These are phyloP conservation scores for Papilionanthe hybrid DNA, from an alignment of 116 monocot species.

Conservation along the genomic window DNA sequence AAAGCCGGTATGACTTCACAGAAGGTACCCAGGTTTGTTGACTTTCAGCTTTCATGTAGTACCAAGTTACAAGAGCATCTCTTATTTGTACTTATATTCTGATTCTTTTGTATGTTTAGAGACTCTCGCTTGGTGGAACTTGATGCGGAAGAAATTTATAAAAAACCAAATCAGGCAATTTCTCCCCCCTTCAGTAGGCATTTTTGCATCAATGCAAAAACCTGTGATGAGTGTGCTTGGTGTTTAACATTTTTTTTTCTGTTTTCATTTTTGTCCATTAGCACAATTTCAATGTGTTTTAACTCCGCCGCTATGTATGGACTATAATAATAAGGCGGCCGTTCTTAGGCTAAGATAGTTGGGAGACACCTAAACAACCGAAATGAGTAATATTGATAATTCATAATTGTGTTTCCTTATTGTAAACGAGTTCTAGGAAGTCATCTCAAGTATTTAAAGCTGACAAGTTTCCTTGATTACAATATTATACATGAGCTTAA, in stretches of 20 bases:
- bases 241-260: neutral
- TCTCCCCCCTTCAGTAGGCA: neutral
- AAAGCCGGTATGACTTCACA: constrained; percentile 51
- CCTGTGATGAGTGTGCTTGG: neutral
- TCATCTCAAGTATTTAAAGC: neutral
- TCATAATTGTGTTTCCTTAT: neutral
- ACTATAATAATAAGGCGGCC: neutral
- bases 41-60: constrained; percentile 15
- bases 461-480: neutral
- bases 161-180: constrained; percentile 43
- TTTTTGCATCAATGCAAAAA: neutral
- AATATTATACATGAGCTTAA: neutral
- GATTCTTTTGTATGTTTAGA: constrained; percentile 14
- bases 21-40: constrained; percentile 90
- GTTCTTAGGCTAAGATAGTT: neutral
- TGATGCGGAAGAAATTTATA: constrained; percentile 19
- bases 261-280: neutral
- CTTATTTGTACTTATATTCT: constrained; percentile 2
- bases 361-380: neutral
- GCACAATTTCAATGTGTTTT: neutral
- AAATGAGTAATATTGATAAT: neutral
- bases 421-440: neutral
- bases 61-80: neutral
- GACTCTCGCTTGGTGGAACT: constrained; percentile 12
- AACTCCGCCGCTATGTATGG: neutral